Evolutionary conservation across 805 yeast species (phyloP).

Genomic region (Candida piceae): DNA sequence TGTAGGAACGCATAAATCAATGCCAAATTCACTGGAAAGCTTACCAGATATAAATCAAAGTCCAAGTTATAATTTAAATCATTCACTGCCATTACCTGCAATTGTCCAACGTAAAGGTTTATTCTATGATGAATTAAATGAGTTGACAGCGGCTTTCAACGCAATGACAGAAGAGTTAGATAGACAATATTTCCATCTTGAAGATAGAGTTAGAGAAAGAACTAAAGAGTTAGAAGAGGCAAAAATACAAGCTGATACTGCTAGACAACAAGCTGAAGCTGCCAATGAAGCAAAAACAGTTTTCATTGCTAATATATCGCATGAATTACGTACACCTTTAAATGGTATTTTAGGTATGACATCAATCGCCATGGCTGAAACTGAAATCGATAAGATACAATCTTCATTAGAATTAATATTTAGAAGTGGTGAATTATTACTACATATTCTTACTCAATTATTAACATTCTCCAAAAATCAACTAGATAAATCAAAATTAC

Average conservation of each 20-base stretch:
- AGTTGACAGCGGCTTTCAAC: slow-evolving; percentile 82
- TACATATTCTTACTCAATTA: slow-evolving; percentile 86
- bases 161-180: slow-evolving; percentile 87
- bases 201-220: slow-evolving; percentile 81
- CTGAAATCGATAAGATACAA: slow-evolving; percentile 60
- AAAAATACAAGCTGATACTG: slow-evolving; percentile 62
- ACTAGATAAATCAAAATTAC: slow-evolving; percentile 74
- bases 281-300: slow-evolving; percentile 97
- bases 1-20: slow-evolving; percentile 3
- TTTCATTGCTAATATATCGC: slow-evolving; percentile 87
- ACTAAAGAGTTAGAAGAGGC: slow-evolving; percentile 88
- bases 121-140: slow-evolving; percentile 81
- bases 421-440: slow-evolving; percentile 82
- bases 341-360: slow-evolving; percentile 97
- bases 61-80: slow-evolving; percentile 3
- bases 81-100: slow-evolving; percentile 17
- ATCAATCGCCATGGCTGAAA: slow-evolving; percentile 86
- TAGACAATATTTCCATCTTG: slow-evolving; percentile 76
- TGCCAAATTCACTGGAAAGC: slow-evolving; percentile 11
- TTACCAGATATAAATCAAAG: slow-evolving; percentile 5
- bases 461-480: slow-evolving; percentile 92
- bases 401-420: slow-evolving; percentile 77
- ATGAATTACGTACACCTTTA: slow-evolving; percentile 90
- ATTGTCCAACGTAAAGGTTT: slow-evolving; percentile 32
- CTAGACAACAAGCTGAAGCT: slow-evolving; percentile 49